Percentiles rank a stretch among this genome's conserved stretches.
These are phyloP conservation scores for Pyrus betulifolia DNA, from an alignment of 306 rosid genomes.

Conservation along the genomic window DNA sequence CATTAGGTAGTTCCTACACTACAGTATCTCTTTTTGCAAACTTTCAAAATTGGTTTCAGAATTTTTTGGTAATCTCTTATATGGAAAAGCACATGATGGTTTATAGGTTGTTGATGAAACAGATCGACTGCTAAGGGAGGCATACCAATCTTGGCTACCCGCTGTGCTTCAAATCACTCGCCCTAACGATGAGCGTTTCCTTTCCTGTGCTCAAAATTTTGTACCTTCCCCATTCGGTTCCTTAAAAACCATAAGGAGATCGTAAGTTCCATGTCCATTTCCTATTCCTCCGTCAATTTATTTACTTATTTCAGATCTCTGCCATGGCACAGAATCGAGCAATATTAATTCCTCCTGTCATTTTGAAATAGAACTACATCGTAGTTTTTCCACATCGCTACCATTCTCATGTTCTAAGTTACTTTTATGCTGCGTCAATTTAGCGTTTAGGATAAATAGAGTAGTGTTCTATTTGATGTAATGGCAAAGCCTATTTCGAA, in stretches of 20 bases:
- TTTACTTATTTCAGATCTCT: too few species aligned
- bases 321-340: neutral
- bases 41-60: neutral
- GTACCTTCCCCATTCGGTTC: slow-evolving; percentile 40
- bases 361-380: neutral
- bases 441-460: neutral
- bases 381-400: neutral
- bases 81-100: slow-evolving; percentile 17
- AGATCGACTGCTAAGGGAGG: slow-evolving; percentile 78
- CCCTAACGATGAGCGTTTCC: slow-evolving; percentile 31
- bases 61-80: neutral
- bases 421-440: neutral
- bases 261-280: slow-evolving; percentile 39
- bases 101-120: slow-evolving; percentile 94
- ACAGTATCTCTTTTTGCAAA: too few species aligned
- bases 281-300: too few species aligned
- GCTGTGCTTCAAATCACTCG: slow-evolving; percentile 55
- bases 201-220: slow-evolving; percentile 33
- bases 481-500: neutral
- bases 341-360: neutral
- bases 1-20: neutral
- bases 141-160: slow-evolving; percentile 92
- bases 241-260: slow-evolving; percentile 68
- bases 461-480: neutral
- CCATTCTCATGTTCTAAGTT: neutral